phyloP scores from a whole-genome alignment of 2,329 filamentous ascomycete species.

The Colletotrichum tropicale region DNA sequence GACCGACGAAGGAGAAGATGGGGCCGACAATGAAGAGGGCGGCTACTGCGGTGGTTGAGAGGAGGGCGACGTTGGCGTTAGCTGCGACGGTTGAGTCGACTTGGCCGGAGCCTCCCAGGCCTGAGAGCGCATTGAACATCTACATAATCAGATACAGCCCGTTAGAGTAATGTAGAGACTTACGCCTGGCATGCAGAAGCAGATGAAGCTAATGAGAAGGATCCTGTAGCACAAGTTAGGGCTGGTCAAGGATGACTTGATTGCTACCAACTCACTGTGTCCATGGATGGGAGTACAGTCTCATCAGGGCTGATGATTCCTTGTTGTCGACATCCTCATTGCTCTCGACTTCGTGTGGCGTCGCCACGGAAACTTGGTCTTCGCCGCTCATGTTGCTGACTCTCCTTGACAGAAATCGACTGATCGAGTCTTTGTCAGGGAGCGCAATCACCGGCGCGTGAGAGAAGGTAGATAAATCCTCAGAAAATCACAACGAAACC shows the following conservation, averaged over 20 bases:
- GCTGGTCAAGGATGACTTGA: too few species aligned
- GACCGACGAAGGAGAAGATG: conserved; percentile 46
- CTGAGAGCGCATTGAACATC: conserved; percentile 53
- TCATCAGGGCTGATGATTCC: conserved; percentile 22
- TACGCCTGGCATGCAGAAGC: conserved; percentile 51
- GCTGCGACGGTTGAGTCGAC: conserved; percentile 48
- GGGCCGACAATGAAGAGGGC: conserved; percentile 48
- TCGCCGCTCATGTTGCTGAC: neutral
- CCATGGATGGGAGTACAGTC: conserved; percentile 47
- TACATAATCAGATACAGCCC: conserved; percentile 15
- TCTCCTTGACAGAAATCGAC: neutral
- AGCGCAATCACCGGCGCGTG: neutral
- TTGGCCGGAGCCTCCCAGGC: conserved; percentile 49
- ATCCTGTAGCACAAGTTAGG: conserved; percentile 26
- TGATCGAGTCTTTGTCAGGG: neutral
- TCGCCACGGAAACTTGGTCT: neutral
- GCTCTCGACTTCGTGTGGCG: neutral
- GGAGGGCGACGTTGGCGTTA: conserved; percentile 48
- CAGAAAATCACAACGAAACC: neutral
- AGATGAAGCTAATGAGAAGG: conserved; percentile 51
- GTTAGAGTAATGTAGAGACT: conserved; percentile 20
- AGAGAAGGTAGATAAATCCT: neutral
- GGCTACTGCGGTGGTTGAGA: conserved; percentile 44
- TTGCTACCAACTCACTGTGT: conserved; percentile 33
- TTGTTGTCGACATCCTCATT: neutral